Base-by-base conservation (phyloP, 306 rosid genomes). In the Purshia tridentata region DNA sequence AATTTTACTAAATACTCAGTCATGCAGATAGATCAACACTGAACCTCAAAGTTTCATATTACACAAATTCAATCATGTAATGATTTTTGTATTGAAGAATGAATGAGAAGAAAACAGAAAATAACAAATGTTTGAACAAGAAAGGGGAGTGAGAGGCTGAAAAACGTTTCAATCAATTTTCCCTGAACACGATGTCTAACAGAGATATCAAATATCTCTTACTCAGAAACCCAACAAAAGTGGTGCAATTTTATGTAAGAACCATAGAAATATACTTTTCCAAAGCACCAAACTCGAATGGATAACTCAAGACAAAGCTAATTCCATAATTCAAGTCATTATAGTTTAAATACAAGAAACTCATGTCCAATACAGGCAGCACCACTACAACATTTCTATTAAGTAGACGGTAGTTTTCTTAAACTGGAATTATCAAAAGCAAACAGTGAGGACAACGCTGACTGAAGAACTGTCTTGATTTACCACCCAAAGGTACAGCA, bases 401-500 rank as follows among this genome's bases (percentile, higher is more conserved):
- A 39, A 69, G 29, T 62, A 67, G 37, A 57, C 47, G 73, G 46
- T 53, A 46, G 49, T 54, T 29, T 53, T 51, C 35, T 64, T 29
- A n/a, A 50, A 44, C 4, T 35, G 71, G 67, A 70, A 15, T 41
- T 47, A 52, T 47, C 76, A 68, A 65, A 59, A 77, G 39, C 72
- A 46, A 65, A 57, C 71, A 10, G 63, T 46, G 61, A 61, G 9
- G 51, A 69, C 71, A 69, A 54, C 65, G 67, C 41, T 35, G 19
- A 69, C 52, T 44, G 76, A 23, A 56, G 76, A 23, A 56, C 39
- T 60, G 35, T 49, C 20, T 35, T 50, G 4, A 22, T 19, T 46
- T 40, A 56, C 20, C 70, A 74, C 44, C 52, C 14, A 72, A 65
- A 16, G 69, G 69, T 53, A 76, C 69, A 15, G 37, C 84, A 60